phyloP scores from a whole-genome alignment of 805 yeast genomes.

The Yamadazyma endophytica region DNA sequence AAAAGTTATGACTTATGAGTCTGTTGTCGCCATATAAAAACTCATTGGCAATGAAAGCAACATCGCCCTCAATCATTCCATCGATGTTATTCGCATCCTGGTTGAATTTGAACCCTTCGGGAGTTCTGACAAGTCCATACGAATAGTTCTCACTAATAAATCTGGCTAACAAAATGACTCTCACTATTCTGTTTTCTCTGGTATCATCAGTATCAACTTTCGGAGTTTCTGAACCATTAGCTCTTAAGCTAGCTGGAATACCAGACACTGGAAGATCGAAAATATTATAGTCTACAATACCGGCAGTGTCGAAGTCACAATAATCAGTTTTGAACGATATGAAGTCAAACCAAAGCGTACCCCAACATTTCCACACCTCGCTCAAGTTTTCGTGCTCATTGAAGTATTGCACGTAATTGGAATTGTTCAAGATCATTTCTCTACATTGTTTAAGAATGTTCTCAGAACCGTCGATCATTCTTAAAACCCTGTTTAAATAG shows the following conservation, averaged over 20 bases:
- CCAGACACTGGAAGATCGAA: constrained; percentile 71
- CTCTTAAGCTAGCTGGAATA: constrained; percentile 17
- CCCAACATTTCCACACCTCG: constrained; percentile 86
- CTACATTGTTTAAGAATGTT: constrained; percentile 20
- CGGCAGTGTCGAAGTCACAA: constrained; percentile 46
- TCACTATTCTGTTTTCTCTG: constrained; percentile 47
- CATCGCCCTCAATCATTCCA: constrained; percentile 2
- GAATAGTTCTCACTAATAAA: constrained; percentile 47
- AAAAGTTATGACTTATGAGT: constrained; percentile 37
- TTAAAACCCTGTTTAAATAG: constrained; percentile 57
- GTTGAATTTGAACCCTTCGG: constrained; percentile 42
- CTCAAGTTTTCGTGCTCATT: constrained; percentile 59
- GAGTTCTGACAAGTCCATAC: constrained; percentile 51
- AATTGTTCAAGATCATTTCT: constrained; percentile 18
- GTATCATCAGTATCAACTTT: constrained; percentile 16
- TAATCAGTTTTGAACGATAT: constrained; percentile 52
- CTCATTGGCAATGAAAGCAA: constrained; percentile 14
- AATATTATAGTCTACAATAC: constrained; percentile 48
- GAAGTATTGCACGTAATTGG: constrained; percentile 45
- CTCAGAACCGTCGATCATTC: constrained; percentile 21
- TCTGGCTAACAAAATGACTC: constrained; percentile 50
- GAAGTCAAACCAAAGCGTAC: constrained; percentile 73
- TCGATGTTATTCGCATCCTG: constrained; percentile 21
- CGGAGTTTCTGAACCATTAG: constrained; percentile 7
- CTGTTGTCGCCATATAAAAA: constrained; percentile 38